Percentiles rank a stretch among this genome's conserved stretches.
Conservation (phyloP, 140 eudicot species). For the Flaveria floridana region DNA sequence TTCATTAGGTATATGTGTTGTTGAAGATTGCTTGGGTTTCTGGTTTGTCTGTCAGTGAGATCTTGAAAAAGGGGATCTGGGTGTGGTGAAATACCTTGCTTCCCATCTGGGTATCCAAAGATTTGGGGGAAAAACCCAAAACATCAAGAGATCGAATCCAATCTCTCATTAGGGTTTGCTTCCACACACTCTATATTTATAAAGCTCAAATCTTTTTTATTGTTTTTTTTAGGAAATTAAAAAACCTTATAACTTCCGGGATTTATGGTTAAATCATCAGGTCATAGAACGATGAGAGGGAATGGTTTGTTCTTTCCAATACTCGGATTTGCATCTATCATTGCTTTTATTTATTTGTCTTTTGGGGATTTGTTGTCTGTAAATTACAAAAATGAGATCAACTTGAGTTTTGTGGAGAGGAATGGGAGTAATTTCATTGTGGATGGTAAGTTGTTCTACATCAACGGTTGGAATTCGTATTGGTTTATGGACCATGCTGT, state of each 20-base stretch:
- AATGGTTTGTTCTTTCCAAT: slow-evolving; percentile 72
- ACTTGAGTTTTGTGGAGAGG: slow-evolving; percentile 73
- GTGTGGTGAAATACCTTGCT: slow-evolving; percentile 36
- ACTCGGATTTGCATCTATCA: slow-evolving; percentile 71
- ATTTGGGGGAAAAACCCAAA: slow-evolving; percentile 32
- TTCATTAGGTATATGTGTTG: slow-evolving; percentile 21
- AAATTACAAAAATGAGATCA: slow-evolving; percentile 39
- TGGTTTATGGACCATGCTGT: slow-evolving; percentile 96
- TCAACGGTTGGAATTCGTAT: slow-evolving; percentile 96
- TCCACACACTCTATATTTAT: slow-evolving; percentile 16
- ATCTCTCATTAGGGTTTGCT: slow-evolving; percentile 28
- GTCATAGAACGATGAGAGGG: slow-evolving; percentile 42
- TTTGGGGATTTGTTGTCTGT: slow-evolving; percentile 70
- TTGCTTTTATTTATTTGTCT: slow-evolving; percentile 66
- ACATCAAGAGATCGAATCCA: slow-evolving; percentile 25
- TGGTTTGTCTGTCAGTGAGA: slow-evolving; percentile 24
- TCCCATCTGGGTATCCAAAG: slow-evolving; percentile 41
- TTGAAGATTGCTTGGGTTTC: slow-evolving; percentile 29
- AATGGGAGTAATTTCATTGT: slow-evolving; percentile 86
- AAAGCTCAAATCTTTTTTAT: slow-evolving; percentile 22
- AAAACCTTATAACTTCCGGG: too few relatives aligned
- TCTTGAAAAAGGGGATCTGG: slow-evolving; percentile 57
- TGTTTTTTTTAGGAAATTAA: too few relatives aligned
- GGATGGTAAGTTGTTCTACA: slow-evolving; percentile 65
- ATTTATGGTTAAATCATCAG: slow-evolving; percentile 45